phyloP scores from a whole-genome alignment of 2,329 filamentous ascomycete species.

The Ophioceras dolichostomum region DNA sequence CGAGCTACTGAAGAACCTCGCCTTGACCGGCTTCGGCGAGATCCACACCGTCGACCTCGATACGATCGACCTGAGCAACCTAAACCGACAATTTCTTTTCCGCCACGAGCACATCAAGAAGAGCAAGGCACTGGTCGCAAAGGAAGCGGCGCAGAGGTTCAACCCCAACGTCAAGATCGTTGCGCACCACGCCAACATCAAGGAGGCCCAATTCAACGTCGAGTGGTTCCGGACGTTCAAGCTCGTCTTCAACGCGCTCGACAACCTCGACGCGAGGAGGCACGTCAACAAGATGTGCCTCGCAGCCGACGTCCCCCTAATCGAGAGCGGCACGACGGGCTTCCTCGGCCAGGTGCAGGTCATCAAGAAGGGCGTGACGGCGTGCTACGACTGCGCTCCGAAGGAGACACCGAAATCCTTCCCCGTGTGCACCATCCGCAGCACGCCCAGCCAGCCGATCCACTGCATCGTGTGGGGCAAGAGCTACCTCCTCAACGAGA shows the following conservation, averaged over 20 bases:
- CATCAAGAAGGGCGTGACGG: conserved; percentile 82
- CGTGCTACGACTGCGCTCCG: conserved; percentile 89
- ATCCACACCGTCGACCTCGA: conserved; percentile 94
- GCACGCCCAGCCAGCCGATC: conserved; percentile 89
- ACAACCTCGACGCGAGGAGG: conserved; percentile 85
- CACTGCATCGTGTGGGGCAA: conserved; percentile 99
- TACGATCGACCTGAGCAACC: conserved; percentile 94
- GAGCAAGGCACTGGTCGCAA: conserved; percentile 88
- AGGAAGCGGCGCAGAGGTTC: conserved; percentile 81
- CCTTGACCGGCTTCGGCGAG: conserved; percentile 82
- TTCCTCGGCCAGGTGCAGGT: conserved; percentile 98
- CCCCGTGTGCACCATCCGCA: conserved; percentile 93
- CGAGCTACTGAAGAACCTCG: conserved; percentile 93
- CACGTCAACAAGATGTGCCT: conserved; percentile 98
- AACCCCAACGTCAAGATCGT: conserved; percentile 79
- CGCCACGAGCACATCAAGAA: conserved; percentile 96
- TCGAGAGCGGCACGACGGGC: conserved; percentile 94
- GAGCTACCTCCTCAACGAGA: conserved; percentile 88
- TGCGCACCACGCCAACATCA: conserved; percentile 91
- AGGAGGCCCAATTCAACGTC: conserved; percentile 74
- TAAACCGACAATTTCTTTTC: conserved; percentile 96
- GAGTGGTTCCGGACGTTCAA: conserved; percentile 77
- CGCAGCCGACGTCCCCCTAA: conserved; percentile 76
- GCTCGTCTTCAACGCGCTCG: conserved; percentile 91
- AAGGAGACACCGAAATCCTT: conserved; percentile 90